Evolutionary conservation across 2,329 filamentous ascomycete genomes (phyloP), one percentile per base, ranked within the genome.

Genomic region (Xylariaceae sp.): DNA sequence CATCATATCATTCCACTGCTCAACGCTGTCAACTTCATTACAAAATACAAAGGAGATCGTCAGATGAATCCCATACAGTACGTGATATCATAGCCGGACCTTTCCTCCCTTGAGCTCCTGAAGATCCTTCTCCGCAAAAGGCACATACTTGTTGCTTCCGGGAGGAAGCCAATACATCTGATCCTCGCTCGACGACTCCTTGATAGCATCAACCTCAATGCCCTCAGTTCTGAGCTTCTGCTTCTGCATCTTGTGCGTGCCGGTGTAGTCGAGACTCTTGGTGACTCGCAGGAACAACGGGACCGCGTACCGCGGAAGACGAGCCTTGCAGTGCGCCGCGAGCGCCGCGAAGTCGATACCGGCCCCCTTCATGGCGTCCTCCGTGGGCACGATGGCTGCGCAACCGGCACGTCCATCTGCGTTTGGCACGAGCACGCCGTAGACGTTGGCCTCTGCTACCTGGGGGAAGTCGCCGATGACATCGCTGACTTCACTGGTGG

Each of bases 241-340:
- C 57, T 79, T 79, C 64, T 76, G 75, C 11, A 78, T 65, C 69
- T 79, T 78, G 68, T 78, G 64, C 6, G 76, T 78, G 2, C 73
- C 76, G 11, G 76, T 79, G 58, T 78, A 77, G 56, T 77, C 76
- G 18, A 78, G 65, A 53, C 68, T 68, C 41, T 66, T 64, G 3
- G 72, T 74, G 0, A 78, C 61, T 9, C 77, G 66, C 13, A 79
- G 17, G 58, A 79, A 79, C 0, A 78, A 55, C 1, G 77, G 77
- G 4, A 79, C 75, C 11, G 77, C 77, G 64, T 78, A 79, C 1
- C 74, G 67, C 9, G 77, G 77, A n/a, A 79, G 67, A 9, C 65
- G 66, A 1, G 65, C 65, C 34, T 72, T 67, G 2, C 72, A 76
- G 66, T 79, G 75, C 13, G 62, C 61, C 4, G 69, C 68, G 6